Evolutionary conservation across 139 green algal species (phyloP), one percentile per base, ranked within the genome.

Genomic region (Spirogloea muscicola): DNA sequence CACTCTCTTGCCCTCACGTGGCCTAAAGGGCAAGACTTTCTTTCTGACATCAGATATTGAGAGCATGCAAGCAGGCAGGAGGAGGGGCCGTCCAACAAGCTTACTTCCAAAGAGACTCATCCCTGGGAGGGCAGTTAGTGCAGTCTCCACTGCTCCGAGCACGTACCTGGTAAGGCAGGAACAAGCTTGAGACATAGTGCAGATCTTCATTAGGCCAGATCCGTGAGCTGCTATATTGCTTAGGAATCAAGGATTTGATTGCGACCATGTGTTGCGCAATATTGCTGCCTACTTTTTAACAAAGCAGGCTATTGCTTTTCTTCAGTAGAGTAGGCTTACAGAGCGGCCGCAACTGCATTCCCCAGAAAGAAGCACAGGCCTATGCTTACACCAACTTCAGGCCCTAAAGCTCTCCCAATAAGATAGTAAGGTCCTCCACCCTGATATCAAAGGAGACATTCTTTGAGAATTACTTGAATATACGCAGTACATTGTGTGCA

Each of bases 301-400:
- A 31, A n/a, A n/a, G 21, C 46, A 21, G 25, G 46, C 25, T 21
- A 51, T 25, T 16, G 43, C 43, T 51, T 51, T 51, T 51, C 43
- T 51, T 10, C 43, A 51, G 16, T 51, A 16, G 29, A 13, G n/a
- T 21, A 55, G 21, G 77, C 72, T 80, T 29, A 80, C 77, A 84
- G 69, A 16, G 77, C 74, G 34, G 40, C 77, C 38, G 77, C 77
- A 18, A 84, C 60, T 51, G 77, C 59, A 25, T 84, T 84, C 31
- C 77, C 77, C 13, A 84, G 61, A 55, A 84, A 84, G 59, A 84
- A 84, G 73, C 77, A 84, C 29, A 83, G 38, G 18, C 77, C 77
- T 49, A 84, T 82, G 58, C 58, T 78, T 5, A 84, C 72, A 25
- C 77, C 77, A n/a, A 84, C 72, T 51, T 84, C 77, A n/a, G 77